Base-by-base conservation (phyloP, 495 filamentous ascomycete genomes). In the Saxophila tyrrhenica region DNA sequence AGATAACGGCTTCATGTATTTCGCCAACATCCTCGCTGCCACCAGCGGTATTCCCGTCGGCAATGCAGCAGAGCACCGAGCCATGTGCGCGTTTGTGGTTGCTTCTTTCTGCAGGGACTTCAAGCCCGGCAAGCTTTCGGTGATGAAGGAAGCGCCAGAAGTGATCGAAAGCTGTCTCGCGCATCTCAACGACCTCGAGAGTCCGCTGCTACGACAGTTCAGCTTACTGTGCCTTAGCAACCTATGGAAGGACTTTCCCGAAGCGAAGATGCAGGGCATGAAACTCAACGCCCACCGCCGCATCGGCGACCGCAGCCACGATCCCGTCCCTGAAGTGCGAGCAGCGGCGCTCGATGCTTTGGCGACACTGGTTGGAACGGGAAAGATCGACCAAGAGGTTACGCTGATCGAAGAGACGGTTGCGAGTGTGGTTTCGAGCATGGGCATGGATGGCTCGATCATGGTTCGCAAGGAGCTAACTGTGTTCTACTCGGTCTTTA, bases 41-140 rank as follows among this genome's bases (percentile, higher is more conserved):
- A 75, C 77, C 13, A 85, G 87, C 35, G 81, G 77, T n/a, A 81
- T 58, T 39, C 57, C 49, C 17, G 24, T 25, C 1, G 59, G 77
- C 15, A 92, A 95, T 64, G 81, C 81, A 44, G 86, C 86, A 56
- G 91, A 96, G 67, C 94, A 99, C 69, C 86, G 91, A 64, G 91
- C 94, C 20, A 99, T 99, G 92, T 97, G 91, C 64, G 92, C 92
- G 3, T 99, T 99, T 63, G 94, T 99, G 52, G 77, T 97, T 35
- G 85, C 92, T 15, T 94, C 95, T 74, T 87, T 99, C 56, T 99
- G 92, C 77, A 90, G 90, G 60, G 86, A 83, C 35, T 96, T 90
- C 64, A 82, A 79, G 39, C 88, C 91, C 65, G 92, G 89, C 1
- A 89, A 96, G 66, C 24, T 44, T 25, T 55, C 54, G 3, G 81